These are phyloP conservation scores for Geranium rotundifolium DNA, from an alignment of 345 rosid genomes.

Conservation along the genomic window DNA sequence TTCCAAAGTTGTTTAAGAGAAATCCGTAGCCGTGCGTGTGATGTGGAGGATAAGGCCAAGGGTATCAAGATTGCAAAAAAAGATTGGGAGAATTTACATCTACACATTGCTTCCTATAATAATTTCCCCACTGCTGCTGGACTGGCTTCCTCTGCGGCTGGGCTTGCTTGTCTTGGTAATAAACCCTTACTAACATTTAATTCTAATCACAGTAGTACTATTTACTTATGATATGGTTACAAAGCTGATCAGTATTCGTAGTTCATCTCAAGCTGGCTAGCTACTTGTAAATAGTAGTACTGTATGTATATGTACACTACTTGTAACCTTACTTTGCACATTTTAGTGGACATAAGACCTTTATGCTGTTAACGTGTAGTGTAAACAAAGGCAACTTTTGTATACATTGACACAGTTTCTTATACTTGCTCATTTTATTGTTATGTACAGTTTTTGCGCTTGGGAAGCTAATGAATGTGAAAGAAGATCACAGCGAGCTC, in stretches of 20 bases:
- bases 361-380: background rate
- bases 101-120: constrained; percentile 85
- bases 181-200: background rate
- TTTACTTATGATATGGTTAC: too few species aligned
- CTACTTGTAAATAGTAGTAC: too few species aligned
- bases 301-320: too few species aligned
- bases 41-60: constrained; percentile 69
- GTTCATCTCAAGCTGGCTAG: too few species aligned
- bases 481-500: constrained; percentile 77
- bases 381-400: background rate
- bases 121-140: constrained; percentile 99
- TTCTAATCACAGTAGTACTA: background rate
- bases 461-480: constrained; percentile 89
- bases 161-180: constrained; percentile 93
- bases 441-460: constrained; percentile 60
- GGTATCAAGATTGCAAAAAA: constrained; percentile 65
- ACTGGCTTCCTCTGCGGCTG: constrained; percentile 98
- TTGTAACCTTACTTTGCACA: too few species aligned
- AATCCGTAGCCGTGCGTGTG: constrained; percentile 65
- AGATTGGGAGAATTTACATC: constrained; percentile 76
- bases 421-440: background rate
- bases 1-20: constrained; percentile 83
- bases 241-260: too few species aligned
- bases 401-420: background rate
- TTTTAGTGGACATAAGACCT: too few species aligned